Evolutionary conservation across 495 filamentous ascomycete species (phyloP).

Genomic region (Podospora didyma): DNA sequence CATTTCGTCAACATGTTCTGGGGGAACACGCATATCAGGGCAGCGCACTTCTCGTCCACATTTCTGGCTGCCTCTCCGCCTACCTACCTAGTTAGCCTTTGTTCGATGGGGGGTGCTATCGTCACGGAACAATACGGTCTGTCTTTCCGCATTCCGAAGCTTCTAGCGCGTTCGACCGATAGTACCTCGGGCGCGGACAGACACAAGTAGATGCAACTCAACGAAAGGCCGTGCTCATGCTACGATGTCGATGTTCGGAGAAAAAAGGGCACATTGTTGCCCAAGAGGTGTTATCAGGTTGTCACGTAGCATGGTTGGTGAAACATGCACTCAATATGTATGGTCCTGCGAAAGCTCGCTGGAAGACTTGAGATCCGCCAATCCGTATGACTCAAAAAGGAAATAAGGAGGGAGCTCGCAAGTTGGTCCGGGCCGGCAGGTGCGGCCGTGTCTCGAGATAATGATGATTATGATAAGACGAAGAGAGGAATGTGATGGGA

Average conservation of each 20-base stretch:
- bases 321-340: slow-evolving; percentile 10
- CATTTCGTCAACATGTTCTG: too few relatives aligned
- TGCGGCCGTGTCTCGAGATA: too few relatives aligned
- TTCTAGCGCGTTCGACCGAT: background rate
- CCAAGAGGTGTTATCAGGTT: background rate
- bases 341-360: background rate
- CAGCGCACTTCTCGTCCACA: too few relatives aligned
- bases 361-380: background rate
- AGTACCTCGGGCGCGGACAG: background rate
- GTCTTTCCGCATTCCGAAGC: background rate
- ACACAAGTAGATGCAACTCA: too few relatives aligned
- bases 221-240: too few relatives aligned
- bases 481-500: background rate
- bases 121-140: background rate
- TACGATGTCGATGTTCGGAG: background rate
- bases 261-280: background rate
- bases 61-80: too few relatives aligned
- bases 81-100: too few relatives aligned
- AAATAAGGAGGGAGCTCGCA: too few relatives aligned
- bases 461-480: too few relatives aligned
- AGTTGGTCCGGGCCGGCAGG: too few relatives aligned
- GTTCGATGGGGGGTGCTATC: background rate
- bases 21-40: too few relatives aligned
- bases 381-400: too few relatives aligned
- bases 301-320: background rate